phyloP scores from a whole-genome alignment of 192 early-diverging fungal genomes.

The Gonapodya prolifera region DNA sequence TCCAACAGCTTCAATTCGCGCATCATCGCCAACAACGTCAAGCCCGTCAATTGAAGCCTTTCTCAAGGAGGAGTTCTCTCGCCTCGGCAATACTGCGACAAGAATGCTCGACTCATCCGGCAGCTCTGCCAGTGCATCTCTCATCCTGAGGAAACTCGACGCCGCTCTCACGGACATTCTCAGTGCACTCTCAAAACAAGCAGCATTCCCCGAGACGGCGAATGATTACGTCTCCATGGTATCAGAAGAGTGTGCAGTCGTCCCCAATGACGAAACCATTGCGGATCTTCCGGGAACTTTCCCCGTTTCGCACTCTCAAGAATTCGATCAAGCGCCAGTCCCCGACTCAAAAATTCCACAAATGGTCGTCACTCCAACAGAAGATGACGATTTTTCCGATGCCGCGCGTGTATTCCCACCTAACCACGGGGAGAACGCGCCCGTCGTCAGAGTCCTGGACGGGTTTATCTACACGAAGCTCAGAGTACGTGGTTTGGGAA shows the following conservation, averaged over 20 bases:
- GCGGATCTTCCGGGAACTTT: neutral
- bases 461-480: neutral
- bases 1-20: neutral
- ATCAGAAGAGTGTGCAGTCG: neutral
- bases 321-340: neutral
- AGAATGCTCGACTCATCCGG: neutral
- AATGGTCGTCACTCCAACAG: neutral
- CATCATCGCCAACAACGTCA: too few relatives aligned
- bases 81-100: neutral
- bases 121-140: neutral
- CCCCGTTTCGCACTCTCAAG: neutral
- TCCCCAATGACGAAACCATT: neutral
- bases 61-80: neutral
- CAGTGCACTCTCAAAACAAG: neutral
- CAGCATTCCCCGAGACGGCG: neutral
- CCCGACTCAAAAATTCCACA: neutral
- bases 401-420: too few relatives aligned
- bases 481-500: neutral
- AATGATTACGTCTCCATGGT: neutral
- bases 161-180: neutral
- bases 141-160: neutral
- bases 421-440: neutral
- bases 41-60: neutral
- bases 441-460: neutral
- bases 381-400: neutral